phyloP scores from a whole-genome alignment of 108 stramenopile species.

The Aurantiochytrium sp. region DNA sequence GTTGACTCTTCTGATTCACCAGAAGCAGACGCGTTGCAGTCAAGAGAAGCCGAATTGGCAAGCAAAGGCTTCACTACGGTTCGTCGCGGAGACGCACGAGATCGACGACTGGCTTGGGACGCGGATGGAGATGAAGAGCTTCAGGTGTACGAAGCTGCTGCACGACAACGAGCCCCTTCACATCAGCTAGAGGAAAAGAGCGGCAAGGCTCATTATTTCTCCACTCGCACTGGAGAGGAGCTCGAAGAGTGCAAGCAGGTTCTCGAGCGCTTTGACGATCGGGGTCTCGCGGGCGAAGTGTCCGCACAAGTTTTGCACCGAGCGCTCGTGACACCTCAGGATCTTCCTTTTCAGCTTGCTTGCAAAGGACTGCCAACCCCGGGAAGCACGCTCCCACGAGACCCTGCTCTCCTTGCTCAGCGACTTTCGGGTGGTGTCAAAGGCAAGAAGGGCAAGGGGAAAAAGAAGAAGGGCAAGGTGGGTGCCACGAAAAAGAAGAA shows the following conservation, averaged over 20 bases:
- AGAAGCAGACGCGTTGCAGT: no score
- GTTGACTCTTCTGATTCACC: no score
- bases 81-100: background rate
- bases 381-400: background rate
- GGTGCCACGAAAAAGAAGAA: background rate
- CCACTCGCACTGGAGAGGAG: background rate
- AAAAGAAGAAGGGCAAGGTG: background rate
- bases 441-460: background rate
- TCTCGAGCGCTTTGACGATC: background rate
- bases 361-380: background rate
- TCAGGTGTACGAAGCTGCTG: background rate
- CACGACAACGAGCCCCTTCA: background rate
- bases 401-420: background rate
- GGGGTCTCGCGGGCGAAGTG: background rate
- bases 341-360: background rate
- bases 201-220: background rate
- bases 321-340: background rate
- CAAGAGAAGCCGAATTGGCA: no score
- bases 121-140: background rate
- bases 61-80: background rate
- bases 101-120: background rate
- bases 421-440: background rate
- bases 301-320: background rate
- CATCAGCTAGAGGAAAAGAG: background rate
- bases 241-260: background rate